phyloP scores from a whole-genome alignment of 163 green algal genomes.

The Coccomyxa subellipsoidea region DNA sequence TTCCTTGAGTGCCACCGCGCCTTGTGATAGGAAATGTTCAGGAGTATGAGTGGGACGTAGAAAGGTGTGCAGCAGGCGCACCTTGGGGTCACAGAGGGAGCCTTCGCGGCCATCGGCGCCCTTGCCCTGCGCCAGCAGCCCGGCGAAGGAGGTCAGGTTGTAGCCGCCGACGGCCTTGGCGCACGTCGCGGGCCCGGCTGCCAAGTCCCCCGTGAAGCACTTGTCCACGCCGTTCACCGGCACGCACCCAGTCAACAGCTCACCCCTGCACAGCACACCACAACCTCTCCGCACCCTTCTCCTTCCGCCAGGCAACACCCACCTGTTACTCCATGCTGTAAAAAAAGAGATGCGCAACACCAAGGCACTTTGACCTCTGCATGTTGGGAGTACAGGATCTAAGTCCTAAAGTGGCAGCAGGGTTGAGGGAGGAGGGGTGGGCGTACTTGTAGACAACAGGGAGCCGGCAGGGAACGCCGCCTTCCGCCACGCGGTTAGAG shows the following conservation, averaged over 20 bases:
- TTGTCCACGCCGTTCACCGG: neutral
- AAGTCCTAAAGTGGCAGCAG: too few species aligned
- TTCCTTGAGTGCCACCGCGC: too few species aligned
- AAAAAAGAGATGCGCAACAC: too few species aligned
- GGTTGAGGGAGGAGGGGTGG: too few species aligned
- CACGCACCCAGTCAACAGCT: slow-evolving; percentile 4
- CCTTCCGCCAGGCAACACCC: too few species aligned
- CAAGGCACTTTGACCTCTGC: too few species aligned
- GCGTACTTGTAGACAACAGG: slow-evolving; percentile 8
- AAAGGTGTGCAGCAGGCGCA: too few species aligned
- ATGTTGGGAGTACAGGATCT: too few species aligned
- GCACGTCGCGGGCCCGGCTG: neutral
- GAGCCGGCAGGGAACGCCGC: neutral
- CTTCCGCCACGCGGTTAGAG: neutral
- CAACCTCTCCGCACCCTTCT: too few species aligned
- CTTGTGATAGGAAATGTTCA: too few species aligned
- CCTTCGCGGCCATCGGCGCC: neutral
- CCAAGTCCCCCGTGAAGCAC: slow-evolving; percentile 5
- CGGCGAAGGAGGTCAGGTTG: neutral
- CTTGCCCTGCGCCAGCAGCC: neutral
- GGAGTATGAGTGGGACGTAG: too few species aligned
- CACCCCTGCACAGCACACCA: neutral
- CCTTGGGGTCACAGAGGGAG: slow-evolving; percentile 8
- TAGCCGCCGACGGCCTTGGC: neutral
- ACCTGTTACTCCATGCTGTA: too few species aligned